Evolutionary conservation across 768 basidiomycete species (phyloP).

Genomic region (Lentinula sp.): DNA sequence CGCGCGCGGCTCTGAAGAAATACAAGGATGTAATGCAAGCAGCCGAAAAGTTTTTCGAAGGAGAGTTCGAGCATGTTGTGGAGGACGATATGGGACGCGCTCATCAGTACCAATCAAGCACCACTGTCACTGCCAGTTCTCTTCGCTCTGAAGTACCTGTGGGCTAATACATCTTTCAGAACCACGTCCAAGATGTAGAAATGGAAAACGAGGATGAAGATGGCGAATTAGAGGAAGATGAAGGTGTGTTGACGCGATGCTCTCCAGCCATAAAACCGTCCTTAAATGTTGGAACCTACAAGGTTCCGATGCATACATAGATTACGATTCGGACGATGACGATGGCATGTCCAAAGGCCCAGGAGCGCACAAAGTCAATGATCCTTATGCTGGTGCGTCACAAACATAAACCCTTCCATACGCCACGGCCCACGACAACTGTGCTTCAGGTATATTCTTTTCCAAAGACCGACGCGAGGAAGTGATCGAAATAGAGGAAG

Average conservation of each 20-base stretch:
- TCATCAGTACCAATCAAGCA: background rate
- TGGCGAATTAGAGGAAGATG: slow-evolving; percentile 40
- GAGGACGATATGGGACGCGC: background rate
- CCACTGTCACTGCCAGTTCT: background rate
- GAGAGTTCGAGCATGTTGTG: slow-evolving; percentile 69
- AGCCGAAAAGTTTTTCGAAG: slow-evolving; percentile 80
- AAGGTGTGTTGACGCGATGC: slow-evolving; percentile 26
- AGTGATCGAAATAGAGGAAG: slow-evolving; percentile 88
- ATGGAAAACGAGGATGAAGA: slow-evolving; percentile 16
- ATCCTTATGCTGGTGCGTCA: slow-evolving; percentile 78
- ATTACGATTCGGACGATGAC: slow-evolving; percentile 82
- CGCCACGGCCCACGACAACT: background rate
- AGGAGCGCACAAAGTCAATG: slow-evolving; percentile 51
- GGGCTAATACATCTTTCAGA: slow-evolving; percentile 29
- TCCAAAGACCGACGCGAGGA: slow-evolving; percentile 91
- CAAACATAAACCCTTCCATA: background rate
- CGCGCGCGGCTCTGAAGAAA: slow-evolving; percentile 73
- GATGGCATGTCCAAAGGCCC: slow-evolving; percentile 23
- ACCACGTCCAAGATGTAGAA: slow-evolving; percentile 8
- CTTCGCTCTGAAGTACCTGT: background rate
- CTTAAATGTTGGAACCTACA: background rate
- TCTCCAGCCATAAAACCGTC: background rate
- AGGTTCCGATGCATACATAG: slow-evolving; percentile 47
- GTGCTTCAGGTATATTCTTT: slow-evolving; percentile 75
- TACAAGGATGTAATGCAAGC: slow-evolving; percentile 91